Evolutionary conservation across 139 green algal species (phyloP), one percentile per base, ranked within the genome.

Genomic region (Picochlorum sp.): DNA sequence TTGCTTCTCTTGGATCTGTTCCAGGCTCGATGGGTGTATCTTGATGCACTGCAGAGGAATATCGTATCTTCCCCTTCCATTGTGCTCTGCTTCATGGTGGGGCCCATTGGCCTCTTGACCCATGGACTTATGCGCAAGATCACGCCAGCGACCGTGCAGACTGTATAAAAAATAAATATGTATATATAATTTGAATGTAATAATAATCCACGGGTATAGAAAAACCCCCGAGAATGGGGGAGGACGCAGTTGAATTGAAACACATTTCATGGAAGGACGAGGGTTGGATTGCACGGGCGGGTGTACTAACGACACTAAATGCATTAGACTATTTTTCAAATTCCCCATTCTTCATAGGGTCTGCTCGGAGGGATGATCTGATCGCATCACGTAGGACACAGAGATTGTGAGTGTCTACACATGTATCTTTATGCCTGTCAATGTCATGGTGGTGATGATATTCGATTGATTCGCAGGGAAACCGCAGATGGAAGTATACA

Each of bases 31-130:
- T 70, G 77, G 45, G 77, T 95, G 13, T 84, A 80, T 49, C 52
- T 90, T 50, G 87, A 96, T 49, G 80, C 80, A 9, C 64, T 90
- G n/a, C 62, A 65, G 16, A 41, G 63, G 0, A 66, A 70, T 10
- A 45, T 95, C n/a, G 61, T 71, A 20, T 84, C 74, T 7, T 50
- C 49, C 1, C 86, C 95, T 70, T 87, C 78, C 6, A 47, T 92
- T 20, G 66, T 88, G 26, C 78, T 96, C 28, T 95, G 88, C 70
- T 92, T 95, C 71, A 95, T 96, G 88, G 87, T 92, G 55, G 89
- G 86, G 10, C 88, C 88, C 15, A 66, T 87, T 20, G 88, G 88
- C 15, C 70, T 95, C 38, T 55, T 95, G 21, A 81, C 64, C 49
- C 88, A 96, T 76, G 34, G 34, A 41, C 34, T 41, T 11, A 11